phyloP scores from a whole-genome alignment of 345 rosid genomes.

The Heritiera fomes region DNA sequence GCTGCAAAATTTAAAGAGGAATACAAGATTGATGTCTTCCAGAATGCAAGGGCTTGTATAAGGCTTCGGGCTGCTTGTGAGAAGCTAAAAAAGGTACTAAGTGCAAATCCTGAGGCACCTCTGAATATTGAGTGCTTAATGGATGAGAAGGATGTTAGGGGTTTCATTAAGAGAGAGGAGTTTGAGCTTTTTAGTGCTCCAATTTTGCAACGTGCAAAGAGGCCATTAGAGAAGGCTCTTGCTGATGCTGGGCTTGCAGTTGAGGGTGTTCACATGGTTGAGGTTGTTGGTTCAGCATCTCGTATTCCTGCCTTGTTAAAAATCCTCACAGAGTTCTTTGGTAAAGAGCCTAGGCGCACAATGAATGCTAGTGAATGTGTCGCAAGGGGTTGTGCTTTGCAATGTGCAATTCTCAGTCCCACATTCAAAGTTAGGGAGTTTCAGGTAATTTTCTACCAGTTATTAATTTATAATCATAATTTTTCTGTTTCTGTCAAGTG shows the following conservation, averaged over 20 bases:
- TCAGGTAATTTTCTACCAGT: conserved; percentile 52
- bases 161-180: conserved; percentile 87
- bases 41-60: conserved; percentile 85
- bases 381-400: conserved; percentile 81
- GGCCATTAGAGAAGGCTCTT: conserved; percentile 87
- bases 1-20: conserved; percentile 77
- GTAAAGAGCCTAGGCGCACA: conserved; percentile 96
- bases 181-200: conserved; percentile 78
- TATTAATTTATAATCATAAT: not conserved
- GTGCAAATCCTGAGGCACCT: conserved; percentile 94
- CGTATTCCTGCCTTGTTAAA: conserved; percentile 82
- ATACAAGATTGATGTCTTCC: conserved; percentile 86
- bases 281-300: conserved; percentile 90
- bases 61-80: conserved; percentile 86
- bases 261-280: conserved; percentile 81
- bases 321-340: conserved; percentile 84
- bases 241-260: conserved; percentile 73
- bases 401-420: conserved; percentile 98
- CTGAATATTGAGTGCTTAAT: conserved; percentile 88
- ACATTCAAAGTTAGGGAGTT: conserved; percentile 95
- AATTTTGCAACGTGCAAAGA: conserved; percentile 84
- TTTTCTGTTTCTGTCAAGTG: not conserved
- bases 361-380: conserved; percentile 99
- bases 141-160: conserved; percentile 95
- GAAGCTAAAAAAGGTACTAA: conserved; percentile 89